phyloP scores from a whole-genome alignment of 768 basidiomycete species.

The Lentinula raphanica region DNA sequence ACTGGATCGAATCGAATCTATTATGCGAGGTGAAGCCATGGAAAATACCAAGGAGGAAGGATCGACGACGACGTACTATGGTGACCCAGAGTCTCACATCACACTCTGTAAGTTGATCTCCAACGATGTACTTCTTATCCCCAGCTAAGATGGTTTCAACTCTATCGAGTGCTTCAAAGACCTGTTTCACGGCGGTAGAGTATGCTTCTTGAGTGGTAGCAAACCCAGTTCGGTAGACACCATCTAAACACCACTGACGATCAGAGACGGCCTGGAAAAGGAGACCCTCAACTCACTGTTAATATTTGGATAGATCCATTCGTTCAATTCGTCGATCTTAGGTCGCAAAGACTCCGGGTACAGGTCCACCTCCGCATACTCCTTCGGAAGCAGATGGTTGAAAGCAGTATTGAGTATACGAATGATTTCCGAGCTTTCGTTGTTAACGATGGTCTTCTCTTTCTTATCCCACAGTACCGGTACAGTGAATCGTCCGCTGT shows the following conservation, averaged over 20 bases:
- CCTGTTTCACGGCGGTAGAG: constrained; percentile 61
- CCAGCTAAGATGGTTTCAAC: constrained; percentile 73
- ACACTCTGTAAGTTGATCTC: constrained; percentile 77
- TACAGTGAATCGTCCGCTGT: constrained; percentile 78
- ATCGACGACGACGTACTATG: constrained; percentile 54
- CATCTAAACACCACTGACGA: constrained; percentile 45
- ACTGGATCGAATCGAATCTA: constrained; percentile 88
- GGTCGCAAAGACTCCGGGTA: constrained; percentile 70
- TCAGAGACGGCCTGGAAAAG: background rate
- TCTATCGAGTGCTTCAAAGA: constrained; percentile 78
- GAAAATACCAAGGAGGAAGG: background rate
- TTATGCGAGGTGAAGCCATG: background rate
- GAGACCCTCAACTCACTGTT: constrained; percentile 54
- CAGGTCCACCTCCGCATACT: constrained; percentile 62
- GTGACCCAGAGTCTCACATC: constrained; percentile 91
- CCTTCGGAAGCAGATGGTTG: constrained; percentile 62
- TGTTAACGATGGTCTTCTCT: constrained; percentile 83
- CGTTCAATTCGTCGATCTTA: constrained; percentile 82
- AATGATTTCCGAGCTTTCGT: constrained; percentile 93
- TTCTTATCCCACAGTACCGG: constrained; percentile 95
- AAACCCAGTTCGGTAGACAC: constrained; percentile 88
- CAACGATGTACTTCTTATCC: constrained; percentile 73
- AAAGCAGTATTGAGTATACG: constrained; percentile 88
- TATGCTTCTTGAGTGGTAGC: constrained; percentile 80
- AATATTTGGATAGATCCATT: constrained; percentile 81